Evolutionary conservation across 2,329 filamentous ascomycete species (phyloP), one percentile per base, ranked within the genome.

Genomic region (Clarireedia monteithiana): DNA sequence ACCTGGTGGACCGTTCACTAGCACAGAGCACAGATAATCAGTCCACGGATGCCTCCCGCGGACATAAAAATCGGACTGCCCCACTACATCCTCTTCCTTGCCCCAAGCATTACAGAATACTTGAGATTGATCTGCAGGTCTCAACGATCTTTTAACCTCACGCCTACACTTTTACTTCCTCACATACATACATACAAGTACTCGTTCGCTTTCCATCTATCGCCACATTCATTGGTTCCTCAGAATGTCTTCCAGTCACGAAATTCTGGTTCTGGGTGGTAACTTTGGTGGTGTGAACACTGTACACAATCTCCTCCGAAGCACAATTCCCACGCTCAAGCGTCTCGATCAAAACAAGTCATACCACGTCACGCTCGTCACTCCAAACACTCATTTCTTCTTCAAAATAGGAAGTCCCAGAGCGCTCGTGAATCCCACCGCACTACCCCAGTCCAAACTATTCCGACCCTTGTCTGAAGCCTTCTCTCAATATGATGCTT

Each of bases 281-380:
- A 79, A 77, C 12, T 80, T 77, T 56, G 76, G 67, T 9, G 78
- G 78, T 36, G 57, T 80, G 3, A 74, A 72, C 12, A 70, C 68
- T 2, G 77, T 78, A 2, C 79, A 82, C 58, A 76, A 78, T 60
- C 67, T 78, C 24, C 73, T 79, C 47, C 75, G 75, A 58, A 76
- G 81, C 65, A 69, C 71, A 23, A 50, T 80, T n/a, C 75, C 78
- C 1, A 59, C 68, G 30, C 60, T 72, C 0, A 65, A 71, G 2
- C 62, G 68, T 17, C 66, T 69, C 20, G 52, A 52, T 9, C 53
- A 47, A 45, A 24, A 20, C 12, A 46, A 49, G 17, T 56, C 63
- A 0, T 77, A 76, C 60, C 68, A 73, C 39, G 62, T 79, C 42
- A 60, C 75, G 24, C 64, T 80, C 7, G 60, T 78, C 61, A 76